Evolutionary conservation across 768 basidiomycete genomes (phyloP), one percentile per base, ranked within the genome.

Genomic region (Amylocystis lapponica): DNA sequence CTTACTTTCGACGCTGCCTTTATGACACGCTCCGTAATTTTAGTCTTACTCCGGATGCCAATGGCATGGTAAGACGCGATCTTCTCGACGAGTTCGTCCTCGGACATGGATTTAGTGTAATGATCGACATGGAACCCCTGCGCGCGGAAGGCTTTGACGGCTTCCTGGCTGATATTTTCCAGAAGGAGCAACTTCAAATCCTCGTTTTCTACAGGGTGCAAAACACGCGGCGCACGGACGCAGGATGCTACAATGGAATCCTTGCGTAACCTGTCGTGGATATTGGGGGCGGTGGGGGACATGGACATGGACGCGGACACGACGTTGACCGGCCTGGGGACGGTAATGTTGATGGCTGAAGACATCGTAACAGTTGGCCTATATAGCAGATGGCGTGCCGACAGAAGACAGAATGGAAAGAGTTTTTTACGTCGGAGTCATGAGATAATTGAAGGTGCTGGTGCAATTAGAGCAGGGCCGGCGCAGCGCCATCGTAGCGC

Each of bases 11-110:
- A 66, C 5, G 90, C 90, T 11, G 89, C 86, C 54, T 86, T 82
- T 57, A 99, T 78, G 13, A 99, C 86, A 31, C 78, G 79, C 37
- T 83, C 78, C 5, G 96, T 98, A 55, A 99, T 88, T 68, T 88
- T 96, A 40, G 96, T 99, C 67, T 99, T 99, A 70, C 86, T 90
- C 38, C 96, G 83, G 62, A 99, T 99, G 41, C 96, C 96, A 51
- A 99, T 80, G 45, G 86, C 95, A 57, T 97, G 90, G 66, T 96
- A 98, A 3, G 73, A 66, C 46, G 81, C 78, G 33, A 92, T 85
- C 56, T 81, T 84, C 38, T 82, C 72, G 14, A 98, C 66, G 46
- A 99, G 87, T 69, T 98, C 94, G 39, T 88, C 85, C 69, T 98
- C 96, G n/a, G 78, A 78, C 71, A 92, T 77, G 45, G 94, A 84